Base-by-base conservation (phyloP, 140 eudicot genomes). In the Cichorium intybus region DNA sequence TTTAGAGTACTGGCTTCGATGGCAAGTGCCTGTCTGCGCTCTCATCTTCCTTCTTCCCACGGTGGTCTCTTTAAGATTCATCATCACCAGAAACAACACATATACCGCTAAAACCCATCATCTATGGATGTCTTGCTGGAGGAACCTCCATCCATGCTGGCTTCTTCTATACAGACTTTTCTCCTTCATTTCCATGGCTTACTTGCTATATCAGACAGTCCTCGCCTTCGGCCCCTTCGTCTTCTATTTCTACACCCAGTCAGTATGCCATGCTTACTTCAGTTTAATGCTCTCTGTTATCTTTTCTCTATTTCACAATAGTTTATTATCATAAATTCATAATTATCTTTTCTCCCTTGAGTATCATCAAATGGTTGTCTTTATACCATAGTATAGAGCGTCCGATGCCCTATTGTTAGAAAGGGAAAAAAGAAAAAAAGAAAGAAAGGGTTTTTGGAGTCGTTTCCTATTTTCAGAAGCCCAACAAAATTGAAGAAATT, bases 161-260 rank as follows among this genome's bases (percentile, higher is more conserved):
- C 87, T 90, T n/a, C 82, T 90, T 34, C 14, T 72, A 12, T 90
- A 74, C 81, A 80, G 97, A 24, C 75, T 75, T 9, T 56, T 84
- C 23, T 77, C 97, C 43, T 84, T 90, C 45, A 17, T 46, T 54
- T 56, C 85, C 54, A 86, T 90, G 97, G 75, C 81, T 51, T 75
- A 43, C 59, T 37, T 90, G 73, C 84, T 90, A 35, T 80, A 74
- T 37, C 82, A 75, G 39, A 75, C 73, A 33, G 81, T 78, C 15
- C 37, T 21, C 12, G 8, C 47, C 45, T 68, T 82, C 20, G 93
- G 95, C 2, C 20, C 56, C 66, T 75, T 87, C 59, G 87, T 75
- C 61, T 90, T 90, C 87, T 81, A 56, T 33, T 90, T 87, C 84
- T 90, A 90, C 77, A 90, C 97, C 26, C 95, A 84, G 97, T 90